Evolutionary conservation across 441 rosid species (phyloP).

Genomic region (Populus hybrid): DNA sequence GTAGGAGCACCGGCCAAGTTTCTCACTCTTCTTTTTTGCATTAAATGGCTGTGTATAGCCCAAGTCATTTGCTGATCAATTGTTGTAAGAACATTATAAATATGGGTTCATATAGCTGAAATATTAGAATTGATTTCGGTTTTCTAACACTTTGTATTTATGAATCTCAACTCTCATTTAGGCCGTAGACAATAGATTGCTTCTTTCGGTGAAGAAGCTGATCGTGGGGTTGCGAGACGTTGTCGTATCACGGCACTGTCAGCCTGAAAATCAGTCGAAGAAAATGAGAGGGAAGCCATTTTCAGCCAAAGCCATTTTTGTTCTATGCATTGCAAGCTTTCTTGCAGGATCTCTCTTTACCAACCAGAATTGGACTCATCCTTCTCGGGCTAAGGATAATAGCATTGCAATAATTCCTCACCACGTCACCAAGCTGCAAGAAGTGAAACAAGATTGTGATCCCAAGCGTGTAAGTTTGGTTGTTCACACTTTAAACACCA

Average conservation of each 20-base stretch:
- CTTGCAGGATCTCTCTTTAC: slow-evolving; percentile 68
- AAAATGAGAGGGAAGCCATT: slow-evolving; percentile 69
- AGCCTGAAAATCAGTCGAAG: slow-evolving; percentile 24
- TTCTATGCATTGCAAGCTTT: slow-evolving; percentile 64
- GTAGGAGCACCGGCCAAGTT: background rate
- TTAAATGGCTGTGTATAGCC: background rate
- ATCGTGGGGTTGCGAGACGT: slow-evolving; percentile 5
- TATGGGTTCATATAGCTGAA: background rate
- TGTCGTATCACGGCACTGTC: slow-evolving; percentile 14
- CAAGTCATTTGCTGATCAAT: background rate
- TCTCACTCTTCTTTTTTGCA: background rate
- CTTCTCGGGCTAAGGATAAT: slow-evolving; percentile 26
- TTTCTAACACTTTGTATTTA: background rate
- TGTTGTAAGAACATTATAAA: background rate
- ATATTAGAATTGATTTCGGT: too few species aligned
- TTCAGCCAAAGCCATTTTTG: slow-evolving; percentile 57
- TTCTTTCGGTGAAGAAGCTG: slow-evolving; percentile 17
- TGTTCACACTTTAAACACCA: background rate
- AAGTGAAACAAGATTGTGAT: slow-evolving; percentile 42
- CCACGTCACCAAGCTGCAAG: slow-evolving; percentile 24
- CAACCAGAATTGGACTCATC: slow-evolving; percentile 40
- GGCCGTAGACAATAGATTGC: slow-evolving; percentile 8
- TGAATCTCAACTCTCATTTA: background rate
- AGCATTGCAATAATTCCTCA: slow-evolving; percentile 27
- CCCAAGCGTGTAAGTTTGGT: slow-evolving; percentile 57